Percentiles rank a stretch among this genome's conserved stretches.
Conservation (phyloP, 345 rosid genomes). For the Arabidopsis arenosa region DNA sequence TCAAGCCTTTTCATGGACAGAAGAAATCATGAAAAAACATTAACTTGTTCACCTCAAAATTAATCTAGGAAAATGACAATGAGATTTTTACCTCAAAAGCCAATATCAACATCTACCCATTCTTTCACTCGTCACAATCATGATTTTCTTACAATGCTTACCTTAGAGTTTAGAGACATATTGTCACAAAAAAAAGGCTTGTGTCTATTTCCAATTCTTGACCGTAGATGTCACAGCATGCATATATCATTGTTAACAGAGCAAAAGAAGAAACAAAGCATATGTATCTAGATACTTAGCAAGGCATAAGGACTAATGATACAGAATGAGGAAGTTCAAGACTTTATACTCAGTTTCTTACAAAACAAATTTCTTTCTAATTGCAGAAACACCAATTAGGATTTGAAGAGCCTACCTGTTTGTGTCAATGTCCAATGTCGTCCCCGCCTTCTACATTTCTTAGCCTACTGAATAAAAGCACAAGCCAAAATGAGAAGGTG, state of each 20-base stretch:
- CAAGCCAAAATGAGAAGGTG: slow-evolving; percentile 33
- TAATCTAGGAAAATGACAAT: slow-evolving; percentile 10
- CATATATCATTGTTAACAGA: slow-evolving; percentile 1
- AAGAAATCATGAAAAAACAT: not conserved
- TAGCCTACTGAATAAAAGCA: slow-evolving; percentile 34
- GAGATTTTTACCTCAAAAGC: slow-evolving; percentile 30
- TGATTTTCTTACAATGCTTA: slow-evolving; percentile 23
- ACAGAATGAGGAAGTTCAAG: not conserved
- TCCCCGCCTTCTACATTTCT: slow-evolving; percentile 33
- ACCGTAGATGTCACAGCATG: slow-evolving; percentile 32
- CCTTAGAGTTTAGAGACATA: slow-evolving; percentile 27
- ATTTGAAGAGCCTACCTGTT: slow-evolving; percentile 32
- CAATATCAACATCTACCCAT: slow-evolving; percentile 7
- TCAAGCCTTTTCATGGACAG: slow-evolving; percentile 29
- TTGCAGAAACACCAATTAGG: slow-evolving; percentile 1
- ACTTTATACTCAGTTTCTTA: not conserved
- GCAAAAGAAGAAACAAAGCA: slow-evolving; percentile 9
- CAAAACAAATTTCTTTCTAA: not conserved
- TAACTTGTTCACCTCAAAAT: slow-evolving; percentile 6
- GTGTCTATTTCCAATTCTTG: slow-evolving; percentile 22
- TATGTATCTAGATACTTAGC: not conserved
- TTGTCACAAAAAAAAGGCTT: slow-evolving; percentile 20
- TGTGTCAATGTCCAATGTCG: slow-evolving; percentile 30
- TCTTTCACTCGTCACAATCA: slow-evolving; percentile 14
- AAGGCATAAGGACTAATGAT: not conserved